phyloP scores from a whole-genome alignment of 108 stramenopile species.

The Discostella stelligeroides region DNA sequence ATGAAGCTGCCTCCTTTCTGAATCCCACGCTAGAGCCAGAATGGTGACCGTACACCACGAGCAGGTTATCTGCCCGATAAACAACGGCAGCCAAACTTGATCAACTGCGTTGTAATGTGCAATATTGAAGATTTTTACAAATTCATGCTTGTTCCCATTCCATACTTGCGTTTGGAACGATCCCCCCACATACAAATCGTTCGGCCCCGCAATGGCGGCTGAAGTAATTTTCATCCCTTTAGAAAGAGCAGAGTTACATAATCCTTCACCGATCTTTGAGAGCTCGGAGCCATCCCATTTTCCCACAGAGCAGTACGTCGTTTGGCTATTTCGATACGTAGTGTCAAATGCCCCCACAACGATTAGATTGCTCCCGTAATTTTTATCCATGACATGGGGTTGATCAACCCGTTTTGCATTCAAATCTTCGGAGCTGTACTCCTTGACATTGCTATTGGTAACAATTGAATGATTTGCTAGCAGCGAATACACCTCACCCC shows the following conservation, averaged over 20 bases:
- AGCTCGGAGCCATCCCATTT: constrained; percentile 83
- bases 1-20: constrained; percentile 78
- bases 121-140: constrained; percentile 94
- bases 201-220: constrained; percentile 79
- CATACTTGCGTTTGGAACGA: constrained; percentile 95
- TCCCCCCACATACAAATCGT: constrained; percentile 87
- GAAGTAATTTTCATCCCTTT: constrained; percentile 91
- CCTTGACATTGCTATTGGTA: constrained; percentile 43
- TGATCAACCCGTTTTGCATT: constrained; percentile 35
- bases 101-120: constrained; percentile 87
- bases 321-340: constrained; percentile 89
- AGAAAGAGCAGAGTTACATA: constrained; percentile 89
- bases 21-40: constrained; percentile 92
- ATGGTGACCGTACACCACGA: constrained; percentile 92
- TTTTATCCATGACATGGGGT: constrained; percentile 38
- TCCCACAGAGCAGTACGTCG: constrained; percentile 94
- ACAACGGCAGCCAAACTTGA: constrained; percentile 88
- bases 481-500: constrained; percentile 84
- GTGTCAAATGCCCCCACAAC: constrained; percentile 95
- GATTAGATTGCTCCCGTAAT: constrained; percentile 71
- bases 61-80: constrained; percentile 90
- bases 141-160: constrained; percentile 90
- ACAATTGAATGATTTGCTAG: constrained; percentile 77
- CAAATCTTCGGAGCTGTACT: constrained; percentile 31
- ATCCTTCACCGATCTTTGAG: constrained; percentile 90